phyloP scores from a whole-genome alignment of 2,329 filamentous ascomycete species.

The Rutstroemia sydowiana region DNA sequence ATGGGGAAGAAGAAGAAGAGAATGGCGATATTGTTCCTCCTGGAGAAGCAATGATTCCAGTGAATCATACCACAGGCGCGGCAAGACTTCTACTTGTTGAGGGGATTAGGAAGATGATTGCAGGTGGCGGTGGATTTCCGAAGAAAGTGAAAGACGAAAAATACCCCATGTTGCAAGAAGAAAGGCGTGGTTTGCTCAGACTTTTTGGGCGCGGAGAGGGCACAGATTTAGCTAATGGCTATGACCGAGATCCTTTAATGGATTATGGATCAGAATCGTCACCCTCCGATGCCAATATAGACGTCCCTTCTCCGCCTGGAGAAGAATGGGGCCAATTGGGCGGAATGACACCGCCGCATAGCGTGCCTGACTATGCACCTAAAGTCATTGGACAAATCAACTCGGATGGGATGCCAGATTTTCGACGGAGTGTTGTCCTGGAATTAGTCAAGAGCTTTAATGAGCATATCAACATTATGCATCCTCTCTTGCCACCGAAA shows the following conservation, averaged over 20 bases:
- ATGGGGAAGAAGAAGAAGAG: conserved; percentile 36
- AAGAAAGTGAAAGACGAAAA: conserved; percentile 48
- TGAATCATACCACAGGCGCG: conserved; percentile 85
- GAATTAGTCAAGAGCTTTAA: conserved; percentile 50
- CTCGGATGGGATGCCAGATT: conserved; percentile 46
- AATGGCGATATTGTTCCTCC: conserved; percentile 38
- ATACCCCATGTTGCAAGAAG: conserved; percentile 72
- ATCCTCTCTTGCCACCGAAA: conserved; percentile 51
- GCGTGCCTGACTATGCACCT: conserved; percentile 4
- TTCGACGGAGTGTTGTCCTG: conserved; percentile 43
- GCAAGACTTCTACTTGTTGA: conserved; percentile 71
- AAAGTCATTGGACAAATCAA: conserved; percentile 22
- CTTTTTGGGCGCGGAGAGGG: conserved; percentile 77
- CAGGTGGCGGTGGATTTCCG: conserved; percentile 40
- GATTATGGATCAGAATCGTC: conserved; percentile 38
- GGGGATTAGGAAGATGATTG: conserved; percentile 53
- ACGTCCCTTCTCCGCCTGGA: conserved; percentile 46
- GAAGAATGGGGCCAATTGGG: conserved; percentile 54
- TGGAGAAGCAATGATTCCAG: conserved; percentile 64
- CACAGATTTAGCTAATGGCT: conserved; percentile 46
- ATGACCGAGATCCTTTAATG: conserved; percentile 27
- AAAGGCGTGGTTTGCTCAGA: conserved; percentile 64
- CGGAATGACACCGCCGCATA: conserved; percentile 24
- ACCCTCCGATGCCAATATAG: conserved; percentile 39
- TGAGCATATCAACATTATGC: conserved; percentile 56